phyloP scores from a whole-genome alignment of 164 flowering plant species.

The Aristolochia californica region DNA sequence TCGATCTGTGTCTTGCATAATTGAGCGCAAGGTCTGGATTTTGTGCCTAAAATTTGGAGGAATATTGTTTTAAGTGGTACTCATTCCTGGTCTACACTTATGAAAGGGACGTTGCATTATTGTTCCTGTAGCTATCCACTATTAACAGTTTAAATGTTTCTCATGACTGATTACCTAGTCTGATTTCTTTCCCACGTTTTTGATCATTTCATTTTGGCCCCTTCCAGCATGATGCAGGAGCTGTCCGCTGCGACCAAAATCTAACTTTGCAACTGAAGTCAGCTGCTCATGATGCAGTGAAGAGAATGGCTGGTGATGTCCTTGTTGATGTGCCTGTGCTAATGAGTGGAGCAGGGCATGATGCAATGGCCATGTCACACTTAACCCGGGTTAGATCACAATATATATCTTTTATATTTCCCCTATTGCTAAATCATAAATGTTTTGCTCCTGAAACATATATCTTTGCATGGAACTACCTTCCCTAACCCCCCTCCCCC shows the following conservation, averaged over 20 bases:
- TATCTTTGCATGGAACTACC: no score
- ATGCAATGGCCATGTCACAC: conserved; percentile 97
- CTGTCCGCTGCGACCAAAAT: conserved; percentile 63
- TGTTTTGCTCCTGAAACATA: no score
- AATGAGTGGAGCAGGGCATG: conserved; percentile 99
- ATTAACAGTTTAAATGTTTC: no score
- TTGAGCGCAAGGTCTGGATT: conserved; percentile 73
- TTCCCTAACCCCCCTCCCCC: no score
- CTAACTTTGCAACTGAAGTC: conserved; percentile 52
- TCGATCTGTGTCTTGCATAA: conserved; percentile 68
- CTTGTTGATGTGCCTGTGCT: conserved; percentile 63
- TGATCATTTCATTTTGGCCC: no score
- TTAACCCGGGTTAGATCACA: conserved; percentile 55
- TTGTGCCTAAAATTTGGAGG: background rate
- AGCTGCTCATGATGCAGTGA: conserved; percentile 54
- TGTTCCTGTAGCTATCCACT: no score
- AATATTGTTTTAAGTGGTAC: no score
- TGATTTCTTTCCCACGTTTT: no score
- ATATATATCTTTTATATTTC: background rate
- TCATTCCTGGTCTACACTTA: no score
- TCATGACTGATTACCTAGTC: no score
- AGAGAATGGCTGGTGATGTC: conserved; percentile 47
- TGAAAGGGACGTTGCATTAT: no score
- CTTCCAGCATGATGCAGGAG: conserved; percentile 86
- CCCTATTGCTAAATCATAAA: no score